A percentile compares a stretch with the other conserved stretches of the same genome.
Evolutionary conservation across 345 rosid species (phyloP).

Genomic region (Citrus medica): DNA sequence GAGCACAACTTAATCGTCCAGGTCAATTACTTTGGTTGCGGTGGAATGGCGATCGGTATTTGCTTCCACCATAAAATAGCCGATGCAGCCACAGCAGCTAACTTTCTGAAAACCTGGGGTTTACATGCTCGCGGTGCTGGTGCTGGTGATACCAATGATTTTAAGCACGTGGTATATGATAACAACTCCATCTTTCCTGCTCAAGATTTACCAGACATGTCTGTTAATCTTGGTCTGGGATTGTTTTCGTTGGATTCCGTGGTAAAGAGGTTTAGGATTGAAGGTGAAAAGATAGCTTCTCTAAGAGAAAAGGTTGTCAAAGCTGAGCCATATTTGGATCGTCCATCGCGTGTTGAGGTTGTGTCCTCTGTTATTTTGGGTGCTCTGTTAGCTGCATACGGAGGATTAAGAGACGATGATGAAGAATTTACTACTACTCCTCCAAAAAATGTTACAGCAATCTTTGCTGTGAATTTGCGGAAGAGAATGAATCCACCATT

Average conservation of each 20-base stretch:
- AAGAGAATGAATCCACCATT: background rate
- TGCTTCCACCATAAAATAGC: constrained; percentile 19
- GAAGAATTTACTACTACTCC: too few relatives aligned
- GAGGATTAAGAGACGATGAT: too few relatives aligned
- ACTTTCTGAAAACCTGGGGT: constrained; percentile 20
- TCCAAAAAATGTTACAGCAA: background rate
- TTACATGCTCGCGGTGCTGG: background rate
- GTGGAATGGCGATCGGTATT: constrained; percentile 23
- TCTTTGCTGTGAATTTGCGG: background rate
- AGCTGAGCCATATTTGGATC: background rate
- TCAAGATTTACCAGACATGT: background rate
- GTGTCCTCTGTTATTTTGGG: constrained; percentile 20
- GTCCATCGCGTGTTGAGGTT: constrained; percentile 10
- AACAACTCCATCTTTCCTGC: constrained; percentile 20
- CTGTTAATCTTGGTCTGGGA: background rate
- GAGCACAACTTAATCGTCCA: constrained; percentile 12
- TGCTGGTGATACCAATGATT: background rate
- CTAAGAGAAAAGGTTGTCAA: constrained; percentile 7
- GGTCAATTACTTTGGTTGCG: constrained; percentile 24
- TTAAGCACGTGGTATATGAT: constrained; percentile 3
- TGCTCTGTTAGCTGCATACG: background rate
- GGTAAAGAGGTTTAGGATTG: constrained; percentile 16
- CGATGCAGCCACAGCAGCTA: constrained; percentile 19
- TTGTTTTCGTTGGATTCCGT: background rate
- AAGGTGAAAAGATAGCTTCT: constrained; percentile 5